phyloP scores from a whole-genome alignment of 78 protist genomes.

The Pigoraptor vietnamica region DNA sequence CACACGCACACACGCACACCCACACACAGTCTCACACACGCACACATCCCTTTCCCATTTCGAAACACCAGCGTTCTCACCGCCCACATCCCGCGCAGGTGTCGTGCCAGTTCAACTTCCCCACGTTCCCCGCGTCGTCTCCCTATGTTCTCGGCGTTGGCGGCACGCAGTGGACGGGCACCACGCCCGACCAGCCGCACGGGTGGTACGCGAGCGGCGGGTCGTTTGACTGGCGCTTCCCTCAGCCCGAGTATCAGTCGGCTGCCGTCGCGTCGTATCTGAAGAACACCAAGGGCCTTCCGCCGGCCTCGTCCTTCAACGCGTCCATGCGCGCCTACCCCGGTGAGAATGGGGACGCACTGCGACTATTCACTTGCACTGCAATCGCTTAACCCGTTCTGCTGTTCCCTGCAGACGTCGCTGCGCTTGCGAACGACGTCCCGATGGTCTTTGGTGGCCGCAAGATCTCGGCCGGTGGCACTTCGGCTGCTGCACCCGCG shows the following conservation, averaged over 20 bases:
- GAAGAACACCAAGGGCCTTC: not conserved
- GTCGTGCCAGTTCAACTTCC: not conserved
- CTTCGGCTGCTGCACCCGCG: conserved; percentile 3
- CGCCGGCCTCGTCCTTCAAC: conserved; percentile 12
- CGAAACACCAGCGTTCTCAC: too few relatives aligned
- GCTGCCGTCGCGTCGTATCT: not conserved
- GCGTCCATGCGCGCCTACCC: conserved; percentile 33
- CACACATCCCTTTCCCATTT: too few relatives aligned
- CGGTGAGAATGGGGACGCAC: too few relatives aligned
- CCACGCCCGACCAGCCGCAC: not conserved
- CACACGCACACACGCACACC: too few relatives aligned
- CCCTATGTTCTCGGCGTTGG: conserved; percentile 34
- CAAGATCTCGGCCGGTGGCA: not conserved
- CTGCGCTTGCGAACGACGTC: not conserved
- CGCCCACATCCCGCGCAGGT: not conserved
- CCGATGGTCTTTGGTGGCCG: not conserved
- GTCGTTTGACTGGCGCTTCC: conserved; percentile 20
- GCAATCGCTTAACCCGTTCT: too few relatives aligned
- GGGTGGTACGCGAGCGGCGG: conserved; percentile 6
- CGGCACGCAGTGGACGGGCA: conserved; percentile 6
- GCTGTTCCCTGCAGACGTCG: not conserved
- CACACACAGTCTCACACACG: too few relatives aligned
- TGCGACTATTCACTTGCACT: not conserved
- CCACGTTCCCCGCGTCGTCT: conserved; percentile 34
- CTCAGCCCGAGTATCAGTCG: conserved; percentile 17